Base-by-base conservation (phyloP, 257 asterid genomes). In the Fraxinus anomala region DNA sequence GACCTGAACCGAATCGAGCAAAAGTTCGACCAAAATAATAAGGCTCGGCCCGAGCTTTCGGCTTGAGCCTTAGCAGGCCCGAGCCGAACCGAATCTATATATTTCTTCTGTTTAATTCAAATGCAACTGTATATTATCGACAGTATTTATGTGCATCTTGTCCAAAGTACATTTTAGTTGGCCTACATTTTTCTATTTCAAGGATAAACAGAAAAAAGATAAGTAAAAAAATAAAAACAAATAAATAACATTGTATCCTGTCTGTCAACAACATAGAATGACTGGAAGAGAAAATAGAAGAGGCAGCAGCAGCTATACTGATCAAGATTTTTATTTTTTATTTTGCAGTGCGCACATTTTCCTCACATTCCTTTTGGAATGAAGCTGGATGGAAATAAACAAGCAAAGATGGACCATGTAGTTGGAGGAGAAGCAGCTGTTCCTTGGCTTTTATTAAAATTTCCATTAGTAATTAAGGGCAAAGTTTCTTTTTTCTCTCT, bases 321-420 rank as follows among this genome's bases (percentile, higher is more conserved):
- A 42, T 42, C 51, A 12, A 56, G 66, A 28, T 63, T 39, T 54
- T 69, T 66, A 8, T 17, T 76, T 13, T 28, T 51, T 3, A 0
- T n/a, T 68, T 79, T 77, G 87, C 94, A 94, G 98, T 94, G 98
- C 97, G 98, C 98, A 88, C 97, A 94, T 91, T 87, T 91, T 81
- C 98, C 98, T 78, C 96, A 92, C 73, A 94, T 94, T 68, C 96
- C 92, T 79, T 94, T 87, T 86, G 97, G 97, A 85, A 87, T 87
- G 49, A 93, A 90, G 81, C 75, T 87, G 91, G 98, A 93, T 3
- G 75, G 86, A 86, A 92, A 83, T 88, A 92, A 89, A 73, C 93
- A 88, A 83, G 86, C 92, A 70, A 87, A 89, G 81, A 69, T 87
- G 94, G 96, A 93, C 86, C 94, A 90, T 84, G 82, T 86, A 67